Conservation (phyloP, 163 green algal genomes). For the Chlorella variabilis region DNA sequence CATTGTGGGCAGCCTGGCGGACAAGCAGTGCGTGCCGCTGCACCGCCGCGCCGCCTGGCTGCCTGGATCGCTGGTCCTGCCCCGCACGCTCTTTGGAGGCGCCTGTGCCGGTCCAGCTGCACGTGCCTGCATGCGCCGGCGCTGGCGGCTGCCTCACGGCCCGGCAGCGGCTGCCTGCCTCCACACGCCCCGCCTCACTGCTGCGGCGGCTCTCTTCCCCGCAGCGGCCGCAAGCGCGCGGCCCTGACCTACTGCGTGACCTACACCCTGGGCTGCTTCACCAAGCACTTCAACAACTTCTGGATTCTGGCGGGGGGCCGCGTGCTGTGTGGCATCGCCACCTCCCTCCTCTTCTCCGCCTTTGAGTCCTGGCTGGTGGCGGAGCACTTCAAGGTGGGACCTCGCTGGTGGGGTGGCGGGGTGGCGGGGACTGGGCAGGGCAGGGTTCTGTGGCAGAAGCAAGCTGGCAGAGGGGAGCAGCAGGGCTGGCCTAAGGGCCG, state of each 20-base stretch:
- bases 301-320: conserved; percentile 76
- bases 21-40: conserved; percentile 72
- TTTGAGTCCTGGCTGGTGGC: conserved; percentile 98
- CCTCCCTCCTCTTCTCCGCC: conserved; percentile 84
- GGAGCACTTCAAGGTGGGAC: conserved; percentile 87
- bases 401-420: neutral
- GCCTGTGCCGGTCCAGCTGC: too few relatives aligned
- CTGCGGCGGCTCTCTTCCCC: neutral
- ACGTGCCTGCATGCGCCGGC: too few relatives aligned
- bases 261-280: conserved; percentile 73
- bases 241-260: conserved; percentile 67
- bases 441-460: too few relatives aligned
- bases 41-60: neutral
- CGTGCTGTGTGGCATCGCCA: conserved; percentile 86
- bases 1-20: conserved; percentile 84
- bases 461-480: neutral
- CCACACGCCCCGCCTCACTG: too few relatives aligned
- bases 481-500: too few relatives aligned
- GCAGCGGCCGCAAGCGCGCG: conserved; percentile 69
- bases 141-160: too few relatives aligned
- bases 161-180: too few relatives aligned
- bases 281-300: conserved; percentile 79
- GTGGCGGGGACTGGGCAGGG: neutral
- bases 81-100: too few relatives aligned
- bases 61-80: neutral